These are phyloP conservation scores for Chalciporus chontae DNA, from an alignment of 768 basidiomycete genomes.

Conservation along the genomic window DNA sequence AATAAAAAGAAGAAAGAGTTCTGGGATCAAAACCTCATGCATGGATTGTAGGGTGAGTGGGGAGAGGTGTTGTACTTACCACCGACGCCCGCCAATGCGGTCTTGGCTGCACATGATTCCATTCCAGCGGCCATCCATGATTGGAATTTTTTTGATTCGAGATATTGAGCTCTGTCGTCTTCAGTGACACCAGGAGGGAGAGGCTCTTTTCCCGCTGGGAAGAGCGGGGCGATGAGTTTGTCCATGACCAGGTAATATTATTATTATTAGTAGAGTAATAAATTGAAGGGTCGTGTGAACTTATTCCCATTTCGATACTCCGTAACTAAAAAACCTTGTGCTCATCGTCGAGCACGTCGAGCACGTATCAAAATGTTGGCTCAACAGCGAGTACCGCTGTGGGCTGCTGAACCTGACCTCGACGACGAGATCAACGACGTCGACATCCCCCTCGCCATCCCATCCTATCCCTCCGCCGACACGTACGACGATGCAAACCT, in stretches of 20 bases:
- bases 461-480: slow-evolving; percentile 25
- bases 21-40: slow-evolving; percentile 4
- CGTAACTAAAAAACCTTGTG: not conserved
- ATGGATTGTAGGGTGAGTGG: not conserved
- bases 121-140: slow-evolving; percentile 64
- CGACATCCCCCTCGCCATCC: slow-evolving; percentile 44
- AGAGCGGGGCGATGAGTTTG: slow-evolving; percentile 62
- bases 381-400: slow-evolving; percentile 65
- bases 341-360: slow-evolving; percentile 4
- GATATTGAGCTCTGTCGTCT: slow-evolving; percentile 65
- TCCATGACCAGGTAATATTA: too few species aligned
- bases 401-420: slow-evolving; percentile 77
- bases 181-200: slow-evolving; percentile 80
- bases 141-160: slow-evolving; percentile 77
- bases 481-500: slow-evolving; percentile 40
- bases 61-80: slow-evolving; percentile 49
- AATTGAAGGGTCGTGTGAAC: too few species aligned
- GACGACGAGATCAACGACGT: slow-evolving; percentile 74
- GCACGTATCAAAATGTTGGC: slow-evolving; percentile 36
- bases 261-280: too few species aligned
- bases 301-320: slow-evolving; percentile 7
- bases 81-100: slow-evolving; percentile 72
- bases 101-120: slow-evolving; percentile 87
- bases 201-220: slow-evolving; percentile 82
- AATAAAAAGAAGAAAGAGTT: not conserved